Evolutionary conservation across 208 protist species (phyloP).

Genomic region (Wallacemonas sp.): DNA sequence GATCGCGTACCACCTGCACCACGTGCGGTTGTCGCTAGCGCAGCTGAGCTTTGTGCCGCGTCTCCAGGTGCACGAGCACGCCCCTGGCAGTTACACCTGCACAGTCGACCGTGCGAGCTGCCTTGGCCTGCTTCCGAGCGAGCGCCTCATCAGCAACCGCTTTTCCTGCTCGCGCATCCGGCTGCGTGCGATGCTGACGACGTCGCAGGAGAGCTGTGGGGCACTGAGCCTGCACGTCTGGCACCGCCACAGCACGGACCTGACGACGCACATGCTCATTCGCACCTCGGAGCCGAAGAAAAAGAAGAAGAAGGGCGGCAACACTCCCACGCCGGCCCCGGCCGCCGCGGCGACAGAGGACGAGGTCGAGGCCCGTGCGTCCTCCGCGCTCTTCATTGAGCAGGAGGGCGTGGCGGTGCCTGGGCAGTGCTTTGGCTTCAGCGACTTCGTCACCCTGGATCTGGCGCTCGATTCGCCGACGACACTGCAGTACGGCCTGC

Average conservation of each 20-base stretch:
- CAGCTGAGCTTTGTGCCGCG: constrained; percentile 66
- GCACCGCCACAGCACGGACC: constrained; percentile 53
- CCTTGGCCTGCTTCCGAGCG: constrained; percentile 48
- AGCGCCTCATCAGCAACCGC: constrained; percentile 71
- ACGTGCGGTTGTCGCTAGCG: constrained; percentile 30
- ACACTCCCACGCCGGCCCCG: background rate
- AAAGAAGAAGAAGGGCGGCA: constrained; percentile 46
- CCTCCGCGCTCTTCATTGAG: constrained; percentile 63
- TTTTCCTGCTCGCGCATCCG: constrained; percentile 82
- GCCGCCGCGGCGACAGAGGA: constrained; percentile 14
- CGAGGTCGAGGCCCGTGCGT: constrained; percentile 23
- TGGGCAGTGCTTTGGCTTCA: constrained; percentile 66
- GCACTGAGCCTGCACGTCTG: constrained; percentile 59
- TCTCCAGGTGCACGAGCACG: constrained; percentile 80
- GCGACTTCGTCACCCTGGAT: constrained; percentile 45
- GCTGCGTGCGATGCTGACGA: constrained; percentile 57
- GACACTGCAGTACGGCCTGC: constrained; percentile 52
- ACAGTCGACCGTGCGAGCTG: constrained; percentile 74
- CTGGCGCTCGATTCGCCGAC: constrained; percentile 52
- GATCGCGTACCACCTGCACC: constrained; percentile 59
- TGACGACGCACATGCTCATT: constrained; percentile 51
- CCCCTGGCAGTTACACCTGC: constrained; percentile 76
- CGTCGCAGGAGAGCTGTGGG: constrained; percentile 23
- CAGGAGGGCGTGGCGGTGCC: constrained; percentile 43
- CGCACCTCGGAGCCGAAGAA: constrained; percentile 79